Base-by-base conservation (phyloP, 306 rosid species). In the Gastrolobium bilobum region DNA sequence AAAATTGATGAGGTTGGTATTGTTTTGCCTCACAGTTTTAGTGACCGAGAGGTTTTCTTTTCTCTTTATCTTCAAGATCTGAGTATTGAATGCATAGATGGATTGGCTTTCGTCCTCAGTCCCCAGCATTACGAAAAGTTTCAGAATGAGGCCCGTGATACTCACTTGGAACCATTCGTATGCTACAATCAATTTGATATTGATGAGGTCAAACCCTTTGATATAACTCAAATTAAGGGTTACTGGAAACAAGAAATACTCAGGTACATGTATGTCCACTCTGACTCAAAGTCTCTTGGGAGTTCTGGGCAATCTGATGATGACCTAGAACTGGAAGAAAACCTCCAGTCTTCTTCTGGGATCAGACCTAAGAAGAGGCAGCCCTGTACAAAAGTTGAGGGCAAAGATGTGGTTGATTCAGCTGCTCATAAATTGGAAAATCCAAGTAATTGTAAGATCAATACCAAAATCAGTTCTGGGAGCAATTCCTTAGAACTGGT, bases 1-100 rank as follows among this genome's bases (percentile, higher is more conserved):
- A 92, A 90, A 88, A 77, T 85, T 86, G 99, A 91, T 58, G 97
- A 94, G 99, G 99, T 94, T 92, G 97, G 93, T 91, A 84, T 87
- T 83, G 83, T 31, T 91, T 91, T 94, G 84, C 98, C 97, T 77
- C 90, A 50, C 81, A 84, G 81, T 86, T 92, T 70, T 91, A 88
- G 89, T 85, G 97, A 91, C 83, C 87, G 99, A 75, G 97, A 94
- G 93, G 88, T 94, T 91, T 94, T 91, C 89, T 91, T 86, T 81
- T 92, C 99, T 84, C 95, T 87, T 63, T 91, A 93, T 91, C 97
- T 89, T 82, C 99, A 94, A 92, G 97, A 92, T 89, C 95, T 94
- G 87, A 94, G 95, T 81, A 86, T 92, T 81, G 99, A 92, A 82
- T 94, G 99, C 94, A 91, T 94, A 71, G 99, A 94, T 90, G 99